Percentiles rank a stretch among this genome's conserved stretches.
These are phyloP conservation scores for Macrocybe sp. DNA, from an alignment of 1,284 basidiomycete genomes.

Conservation along the genomic window DNA sequence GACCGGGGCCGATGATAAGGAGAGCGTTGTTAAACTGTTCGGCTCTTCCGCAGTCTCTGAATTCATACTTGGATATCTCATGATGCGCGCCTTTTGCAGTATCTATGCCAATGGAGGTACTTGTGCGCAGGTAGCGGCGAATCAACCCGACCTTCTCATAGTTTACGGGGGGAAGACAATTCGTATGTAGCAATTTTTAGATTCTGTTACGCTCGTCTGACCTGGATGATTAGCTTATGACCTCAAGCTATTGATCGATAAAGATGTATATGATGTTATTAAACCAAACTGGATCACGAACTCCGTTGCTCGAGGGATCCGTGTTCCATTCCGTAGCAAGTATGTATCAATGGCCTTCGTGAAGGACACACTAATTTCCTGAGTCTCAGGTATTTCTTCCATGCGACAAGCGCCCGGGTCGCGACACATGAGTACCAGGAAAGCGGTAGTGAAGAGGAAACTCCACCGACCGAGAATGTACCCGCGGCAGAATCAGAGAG, in stretches of 20 bases:
- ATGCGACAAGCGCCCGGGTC: slow-evolving; percentile 46
- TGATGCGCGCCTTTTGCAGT: slow-evolving; percentile 29
- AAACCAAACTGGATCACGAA: slow-evolving; percentile 79
- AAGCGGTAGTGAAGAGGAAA: slow-evolving; percentile 29
- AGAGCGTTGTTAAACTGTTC: slow-evolving; percentile 59
- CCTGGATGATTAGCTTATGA: slow-evolving; percentile 49
- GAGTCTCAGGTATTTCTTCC: slow-evolving; percentile 64
- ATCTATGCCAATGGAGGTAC: slow-evolving; percentile 77
- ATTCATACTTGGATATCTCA: not conserved
- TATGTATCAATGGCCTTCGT: slow-evolving; percentile 24
- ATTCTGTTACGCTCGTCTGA: not conserved
- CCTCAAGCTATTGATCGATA: slow-evolving; percentile 59
- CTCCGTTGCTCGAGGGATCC: slow-evolving; percentile 55
- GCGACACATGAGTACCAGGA: slow-evolving; percentile 39
- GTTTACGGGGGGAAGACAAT: slow-evolving; percentile 63
- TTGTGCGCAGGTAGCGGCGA: slow-evolving; percentile 59
- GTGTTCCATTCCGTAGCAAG: slow-evolving; percentile 65
- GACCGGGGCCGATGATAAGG: slow-evolving; percentile 65
- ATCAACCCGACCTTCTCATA: slow-evolving; percentile 42
- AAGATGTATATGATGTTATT: slow-evolving; percentile 64
- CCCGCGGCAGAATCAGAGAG: not conserved
- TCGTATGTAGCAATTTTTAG: slow-evolving; percentile 36
- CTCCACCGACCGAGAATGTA: not conserved
- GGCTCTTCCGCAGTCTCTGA: slow-evolving; percentile 15
- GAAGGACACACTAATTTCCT: slow-evolving; percentile 1